These are phyloP conservation scores for Epichloe elymi DNA, from an alignment of 2,329 filamentous ascomycete genomes.

Conservation along the genomic window DNA sequence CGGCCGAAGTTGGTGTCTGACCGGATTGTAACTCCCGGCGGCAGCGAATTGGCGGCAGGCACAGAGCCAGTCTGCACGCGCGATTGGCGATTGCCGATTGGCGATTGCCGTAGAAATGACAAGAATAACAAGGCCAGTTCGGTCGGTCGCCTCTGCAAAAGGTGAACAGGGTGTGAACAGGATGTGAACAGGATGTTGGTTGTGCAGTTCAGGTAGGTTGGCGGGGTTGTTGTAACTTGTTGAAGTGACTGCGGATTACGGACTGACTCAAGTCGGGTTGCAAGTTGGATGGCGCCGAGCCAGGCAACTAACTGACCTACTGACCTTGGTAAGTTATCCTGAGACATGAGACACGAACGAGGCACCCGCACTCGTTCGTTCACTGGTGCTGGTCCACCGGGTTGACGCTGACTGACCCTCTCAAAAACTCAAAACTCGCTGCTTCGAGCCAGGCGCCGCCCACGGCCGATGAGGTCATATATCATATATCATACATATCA, in stretches of 20 bases:
- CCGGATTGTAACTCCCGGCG: neutral
- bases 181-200: neutral
- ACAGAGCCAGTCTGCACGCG: slow-evolving; percentile 2
- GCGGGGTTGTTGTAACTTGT: neutral
- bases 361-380: too few relatives aligned
- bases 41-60: neutral
- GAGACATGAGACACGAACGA: neutral
- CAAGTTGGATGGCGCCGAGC: neutral
- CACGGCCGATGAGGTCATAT: neutral
- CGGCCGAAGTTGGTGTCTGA: neutral
- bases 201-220: neutral
- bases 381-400: too few relatives aligned
- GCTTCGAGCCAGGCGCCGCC: neutral
- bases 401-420: too few relatives aligned
- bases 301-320: neutral
- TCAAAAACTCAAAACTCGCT: neutral
- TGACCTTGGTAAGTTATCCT: too few relatives aligned
- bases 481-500: neutral
- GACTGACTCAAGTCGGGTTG: neutral
- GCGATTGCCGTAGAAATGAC: neutral
- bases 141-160: too few relatives aligned
- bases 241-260: neutral
- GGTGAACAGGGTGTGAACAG: neutral
- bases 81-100: neutral
- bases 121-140: neutral